Evolutionary conservation across 2,329 filamentous ascomycete genomes (phyloP).

Genomic region (Neonectria neomacrospora): DNA sequence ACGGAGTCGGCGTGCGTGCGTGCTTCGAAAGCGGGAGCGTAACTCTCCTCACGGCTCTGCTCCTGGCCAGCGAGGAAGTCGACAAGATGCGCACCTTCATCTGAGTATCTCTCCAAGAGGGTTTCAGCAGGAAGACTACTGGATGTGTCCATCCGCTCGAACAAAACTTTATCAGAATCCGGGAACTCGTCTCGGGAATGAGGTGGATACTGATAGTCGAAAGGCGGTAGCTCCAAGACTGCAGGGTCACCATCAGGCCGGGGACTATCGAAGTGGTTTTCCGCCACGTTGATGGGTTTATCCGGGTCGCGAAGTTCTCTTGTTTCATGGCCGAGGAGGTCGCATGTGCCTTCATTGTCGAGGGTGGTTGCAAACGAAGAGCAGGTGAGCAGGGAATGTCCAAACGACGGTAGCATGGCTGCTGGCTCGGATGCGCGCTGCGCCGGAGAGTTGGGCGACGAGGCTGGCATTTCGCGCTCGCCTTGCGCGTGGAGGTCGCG

Average conservation of each 20-base stretch:
- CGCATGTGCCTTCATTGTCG: neutral
- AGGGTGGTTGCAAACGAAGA: constrained; percentile 20
- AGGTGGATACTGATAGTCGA: constrained; percentile 22
- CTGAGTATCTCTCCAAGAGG: constrained; percentile 22
- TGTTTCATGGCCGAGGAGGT: neutral
- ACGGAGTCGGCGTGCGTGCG: neutral
- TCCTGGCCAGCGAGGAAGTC: constrained; percentile 22
- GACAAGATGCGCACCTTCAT: constrained; percentile 19
- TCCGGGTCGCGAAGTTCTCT: neutral
- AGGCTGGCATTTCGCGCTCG: neutral
- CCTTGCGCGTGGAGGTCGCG: neutral
- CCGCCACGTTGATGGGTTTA: neutral
- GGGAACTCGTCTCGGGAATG: constrained; percentile 28
- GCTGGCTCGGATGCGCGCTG: constrained; percentile 1
- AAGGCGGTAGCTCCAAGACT: constrained; percentile 10
- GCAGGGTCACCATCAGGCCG: constrained; percentile 17
- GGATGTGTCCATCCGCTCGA: constrained; percentile 9
- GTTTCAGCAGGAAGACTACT: constrained; percentile 18
- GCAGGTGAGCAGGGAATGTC: neutral
- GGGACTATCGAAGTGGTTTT: constrained; percentile 15
- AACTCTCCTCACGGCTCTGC: constrained; percentile 6
- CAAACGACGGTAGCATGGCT: constrained; percentile 15
- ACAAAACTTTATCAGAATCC: constrained; percentile 4
- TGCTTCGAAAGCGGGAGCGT: neutral
- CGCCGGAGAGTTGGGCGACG: constrained; percentile 8